Percentiles rank a stretch among this genome's conserved stretches.
These are phyloP conservation scores for Solanum virginianum DNA, from an alignment of 257 asterid genomes.

Conservation along the genomic window DNA sequence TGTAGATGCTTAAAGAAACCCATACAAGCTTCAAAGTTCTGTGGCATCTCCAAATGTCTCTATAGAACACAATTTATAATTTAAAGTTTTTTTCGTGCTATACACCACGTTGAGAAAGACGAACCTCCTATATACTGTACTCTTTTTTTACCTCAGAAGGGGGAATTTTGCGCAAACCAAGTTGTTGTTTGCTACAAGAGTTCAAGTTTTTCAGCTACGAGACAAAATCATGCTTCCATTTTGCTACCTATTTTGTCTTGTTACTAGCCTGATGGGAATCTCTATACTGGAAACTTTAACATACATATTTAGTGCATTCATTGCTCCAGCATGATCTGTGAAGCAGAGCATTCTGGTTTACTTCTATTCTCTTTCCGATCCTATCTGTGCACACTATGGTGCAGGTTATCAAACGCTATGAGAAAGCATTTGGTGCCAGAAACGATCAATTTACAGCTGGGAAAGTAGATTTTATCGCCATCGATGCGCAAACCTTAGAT, in stretches of 20 bases:
- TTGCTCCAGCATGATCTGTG: neutral
- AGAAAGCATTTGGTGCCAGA: constrained; percentile 65
- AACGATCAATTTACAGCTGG: constrained; percentile 65
- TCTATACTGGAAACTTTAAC: neutral
- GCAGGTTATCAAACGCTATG: constrained; percentile 68
- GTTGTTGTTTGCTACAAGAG: neutral
- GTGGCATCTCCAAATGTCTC: neutral
- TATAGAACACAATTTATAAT: neutral
- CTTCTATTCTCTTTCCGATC: neutral
- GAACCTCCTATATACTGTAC: neutral
- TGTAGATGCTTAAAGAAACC: neutral
- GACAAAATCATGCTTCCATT: neutral
- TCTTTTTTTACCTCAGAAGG: neutral
- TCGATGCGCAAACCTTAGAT: constrained; percentile 85
- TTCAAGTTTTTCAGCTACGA: neutral
- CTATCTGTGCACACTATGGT: neutral
- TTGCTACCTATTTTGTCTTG: neutral
- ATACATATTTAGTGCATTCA: neutral
- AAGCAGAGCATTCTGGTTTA: neutral
- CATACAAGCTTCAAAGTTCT: neutral
- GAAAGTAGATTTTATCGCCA: constrained; percentile 59
- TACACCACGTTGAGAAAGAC: neutral
- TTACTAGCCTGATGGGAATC: neutral
- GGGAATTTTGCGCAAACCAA: neutral
- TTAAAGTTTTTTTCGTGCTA: neutral